Evolutionary conservation across 2,329 filamentous ascomycete species (phyloP), one percentile per base, ranked within the genome.

Genomic region (Epicoccum nigrum): DNA sequence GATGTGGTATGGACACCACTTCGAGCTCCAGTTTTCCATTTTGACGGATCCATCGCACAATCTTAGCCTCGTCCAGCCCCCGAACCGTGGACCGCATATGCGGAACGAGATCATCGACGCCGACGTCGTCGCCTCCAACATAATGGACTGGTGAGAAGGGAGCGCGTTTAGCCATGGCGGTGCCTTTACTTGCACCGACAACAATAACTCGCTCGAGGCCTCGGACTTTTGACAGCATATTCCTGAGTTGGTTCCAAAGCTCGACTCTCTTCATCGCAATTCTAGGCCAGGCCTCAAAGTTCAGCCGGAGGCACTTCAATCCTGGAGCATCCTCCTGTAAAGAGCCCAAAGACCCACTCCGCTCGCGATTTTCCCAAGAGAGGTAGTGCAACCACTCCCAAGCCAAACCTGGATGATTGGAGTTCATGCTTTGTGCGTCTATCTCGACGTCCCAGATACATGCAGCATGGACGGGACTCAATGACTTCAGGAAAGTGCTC

Each of bases 331-430:
- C 67, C 16, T 42, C 48, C 7, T 58, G 56, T 12, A 74, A 41
- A 2, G 65, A 69, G 8, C 57, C 60, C 7, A 63, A 34, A 1
- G 55, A 46, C 28, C 60, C 55, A 5, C 49, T 56, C 56, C 62
- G 62, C 4, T 51, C 43, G 6, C 60, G 54, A 12, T 55, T 55
- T 7, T 54, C 58, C 59, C 60, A 67, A 1, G 65, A 54, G 15
- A 72, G 62, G 53, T 75, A 74, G 11, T 70, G 67, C 7, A 71
- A 42, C 72, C 73, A 76, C 43, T 72, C 74, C 25, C 60, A 59
- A 19, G 59, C 63, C 13, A 67, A 44, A 1, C 53, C 51, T 2
- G 62, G 61, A 13, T 63, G 62, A 37, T 61, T 58, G 13, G 58
- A 60, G 41, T 65, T 49, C 4, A 74, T 58, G 21, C 60, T 59